A percentile compares a stretch with the other conserved stretches of the same genome.
phyloP scores from a whole-genome alignment of 768 basidiomycete species.

The Amanita molliuscula region DNA sequence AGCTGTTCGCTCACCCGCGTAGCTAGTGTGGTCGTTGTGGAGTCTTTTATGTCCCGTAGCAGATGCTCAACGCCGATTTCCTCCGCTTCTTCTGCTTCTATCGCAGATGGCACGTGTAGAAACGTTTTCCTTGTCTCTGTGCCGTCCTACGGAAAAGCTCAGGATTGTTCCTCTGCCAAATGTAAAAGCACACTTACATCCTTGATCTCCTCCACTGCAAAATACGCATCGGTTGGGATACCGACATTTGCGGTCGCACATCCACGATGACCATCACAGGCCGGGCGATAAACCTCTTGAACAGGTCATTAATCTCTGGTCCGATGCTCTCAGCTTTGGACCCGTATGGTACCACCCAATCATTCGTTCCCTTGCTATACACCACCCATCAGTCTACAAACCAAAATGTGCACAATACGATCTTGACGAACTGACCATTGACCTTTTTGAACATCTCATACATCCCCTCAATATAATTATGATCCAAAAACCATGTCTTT shows the following conservation, averaged over 20 bases:
- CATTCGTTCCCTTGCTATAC: constrained; percentile 84
- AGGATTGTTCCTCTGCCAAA: not conserved
- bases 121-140: constrained; percentile 83
- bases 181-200: constrained; percentile 76
- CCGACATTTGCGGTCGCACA: constrained; percentile 82
- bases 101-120: constrained; percentile 84
- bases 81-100: constrained; percentile 91
- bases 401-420: not conserved
- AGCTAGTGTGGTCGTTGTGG: constrained; percentile 88
- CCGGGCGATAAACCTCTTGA: constrained; percentile 81
- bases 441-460: constrained; percentile 99
- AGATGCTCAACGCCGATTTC: constrained; percentile 99
- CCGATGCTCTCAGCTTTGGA: constrained; percentile 89
- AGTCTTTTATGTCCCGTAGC: constrained; percentile 91
- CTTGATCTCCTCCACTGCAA: constrained; percentile 98
- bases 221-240: constrained; percentile 96
- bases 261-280: constrained; percentile 99
- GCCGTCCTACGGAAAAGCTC: constrained; percentile 44
- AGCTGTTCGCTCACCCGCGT: constrained; percentile 91
- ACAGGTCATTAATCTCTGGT: constrained; percentile 93
- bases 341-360: constrained; percentile 99
- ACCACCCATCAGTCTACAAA: constrained; percentile 2
- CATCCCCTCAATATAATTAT: constrained; percentile 98
- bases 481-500: constrained; percentile 98
- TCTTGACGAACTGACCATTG: constrained; percentile 52